Conservation (phyloP, 306 rosid species). For the Lablab purpureus region DNA sequence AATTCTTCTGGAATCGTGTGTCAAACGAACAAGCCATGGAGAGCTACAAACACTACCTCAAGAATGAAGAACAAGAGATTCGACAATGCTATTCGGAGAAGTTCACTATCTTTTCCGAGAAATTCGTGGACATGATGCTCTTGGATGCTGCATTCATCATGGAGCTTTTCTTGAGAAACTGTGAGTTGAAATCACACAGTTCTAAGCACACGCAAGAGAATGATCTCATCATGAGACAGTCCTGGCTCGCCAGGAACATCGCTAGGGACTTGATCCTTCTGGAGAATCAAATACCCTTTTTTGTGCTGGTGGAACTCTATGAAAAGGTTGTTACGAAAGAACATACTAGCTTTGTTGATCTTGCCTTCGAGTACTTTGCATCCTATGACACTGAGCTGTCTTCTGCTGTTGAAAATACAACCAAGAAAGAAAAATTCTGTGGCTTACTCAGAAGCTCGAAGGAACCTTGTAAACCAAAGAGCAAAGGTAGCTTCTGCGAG, state of each 20-base stretch:
- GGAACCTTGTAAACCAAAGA: neutral
- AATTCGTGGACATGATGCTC: neutral
- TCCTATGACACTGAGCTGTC: constrained; percentile 12
- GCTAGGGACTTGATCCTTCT: constrained; percentile 57
- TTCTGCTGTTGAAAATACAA: neutral
- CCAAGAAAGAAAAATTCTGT: neutral
- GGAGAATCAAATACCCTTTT: constrained; percentile 67
- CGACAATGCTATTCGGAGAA: constrained; percentile 35
- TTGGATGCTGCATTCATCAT: constrained; percentile 8
- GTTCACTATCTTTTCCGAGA: neutral
- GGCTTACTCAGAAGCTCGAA: neutral
- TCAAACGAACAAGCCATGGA: neutral
- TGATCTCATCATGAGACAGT: constrained; percentile 49
- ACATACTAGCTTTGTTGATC: neutral
- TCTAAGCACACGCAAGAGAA: neutral
- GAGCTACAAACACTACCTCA: neutral
- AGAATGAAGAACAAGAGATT: constrained; percentile 9
- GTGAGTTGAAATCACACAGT: neutral
- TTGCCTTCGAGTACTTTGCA: neutral
- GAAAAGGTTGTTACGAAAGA: neutral
- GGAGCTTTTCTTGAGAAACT: constrained; percentile 53
- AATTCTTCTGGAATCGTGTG: constrained; percentile 18
- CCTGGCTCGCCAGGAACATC: constrained; percentile 54
- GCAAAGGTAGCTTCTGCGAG: neutral
- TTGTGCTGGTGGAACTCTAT: constrained; percentile 46